Evolutionary conservation across 2,329 filamentous ascomycete species (phyloP), one percentile per base, ranked within the genome.

Genomic region (Pseudocercospora cruenta): DNA sequence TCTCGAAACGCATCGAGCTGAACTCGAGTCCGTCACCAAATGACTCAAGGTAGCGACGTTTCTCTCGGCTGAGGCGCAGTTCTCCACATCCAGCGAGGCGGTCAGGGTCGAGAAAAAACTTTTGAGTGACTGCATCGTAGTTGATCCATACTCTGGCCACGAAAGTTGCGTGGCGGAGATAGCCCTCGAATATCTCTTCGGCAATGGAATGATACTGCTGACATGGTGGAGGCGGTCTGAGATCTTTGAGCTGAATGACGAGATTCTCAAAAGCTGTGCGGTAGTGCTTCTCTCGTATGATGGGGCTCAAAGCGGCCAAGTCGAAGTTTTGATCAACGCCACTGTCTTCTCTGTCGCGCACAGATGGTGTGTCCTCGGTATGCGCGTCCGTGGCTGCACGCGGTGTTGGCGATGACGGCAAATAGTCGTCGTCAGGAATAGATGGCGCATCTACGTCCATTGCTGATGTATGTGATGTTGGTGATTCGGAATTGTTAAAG

Each of bases 131-230:
- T 4, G 54, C 43, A 36, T 70, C 69, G 69, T 72, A 70, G 51
- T 72, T 70, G 43, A 61, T 49, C 70, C 70, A 72, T 65, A 70
- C 26, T 14, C 58, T 62, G n/a, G 63, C 58, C 14, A 21, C 33
- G 60, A 72, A 33, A 19, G 65, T 67, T 45, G 55, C 60, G 24
- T 59, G 43, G 7, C 47, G 14, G 24, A 70, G 31, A 57, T 64
- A 70, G 9, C 39, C 36, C 0, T 55, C 19, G 45, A 65, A 31
- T 43, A 72, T 69, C 26, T 65, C 62, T 21, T 62, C 59, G 12
- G 47, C 28, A 14, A 66, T 53, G 10, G 49, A 12, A 9, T 64
- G 63, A 31, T 24, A 62, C 4, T 22, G 5, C 4, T 43, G 31
- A 64, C 59, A 60, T 19, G 39, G 14, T 7, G 43, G n/a, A 12